Evolutionary conservation across 73 alveolate genomes (phyloP).

Genomic region (Paramecium sonneborni): DNA sequence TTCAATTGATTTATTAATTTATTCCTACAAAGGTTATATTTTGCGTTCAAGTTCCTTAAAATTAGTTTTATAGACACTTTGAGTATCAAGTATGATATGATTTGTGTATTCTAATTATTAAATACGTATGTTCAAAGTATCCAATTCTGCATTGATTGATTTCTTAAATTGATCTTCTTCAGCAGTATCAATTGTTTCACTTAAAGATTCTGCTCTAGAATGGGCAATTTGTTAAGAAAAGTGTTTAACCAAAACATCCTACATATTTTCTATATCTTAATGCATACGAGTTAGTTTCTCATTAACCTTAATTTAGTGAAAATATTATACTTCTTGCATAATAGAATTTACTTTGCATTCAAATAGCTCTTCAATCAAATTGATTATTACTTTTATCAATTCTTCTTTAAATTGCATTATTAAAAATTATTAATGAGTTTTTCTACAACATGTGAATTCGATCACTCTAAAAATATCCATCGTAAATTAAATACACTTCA

Average conservation of each 20-base stretch:
- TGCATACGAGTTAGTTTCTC: neutral
- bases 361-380: neutral
- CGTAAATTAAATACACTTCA: neutral
- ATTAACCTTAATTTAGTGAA: neutral
- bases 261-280: neutral
- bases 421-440: neutral
- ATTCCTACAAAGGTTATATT: neutral
- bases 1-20: neutral
- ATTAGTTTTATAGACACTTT: neutral
- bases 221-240: neutral
- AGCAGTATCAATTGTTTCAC: neutral
- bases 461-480: neutral
- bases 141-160: neutral
- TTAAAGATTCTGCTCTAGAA: neutral
- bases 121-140: neutral
- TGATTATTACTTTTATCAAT: neutral
- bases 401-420: neutral
- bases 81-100: neutral
- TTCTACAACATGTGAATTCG: neutral
- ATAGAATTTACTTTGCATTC: neutral
- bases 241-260: neutral
- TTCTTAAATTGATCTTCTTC: neutral
- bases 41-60: neutral
- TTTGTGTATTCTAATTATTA: neutral
- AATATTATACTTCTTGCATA: neutral